phyloP scores from a whole-genome alignment of 2,329 filamentous ascomycete genomes.

The Raffaelea ambrosiae region DNA sequence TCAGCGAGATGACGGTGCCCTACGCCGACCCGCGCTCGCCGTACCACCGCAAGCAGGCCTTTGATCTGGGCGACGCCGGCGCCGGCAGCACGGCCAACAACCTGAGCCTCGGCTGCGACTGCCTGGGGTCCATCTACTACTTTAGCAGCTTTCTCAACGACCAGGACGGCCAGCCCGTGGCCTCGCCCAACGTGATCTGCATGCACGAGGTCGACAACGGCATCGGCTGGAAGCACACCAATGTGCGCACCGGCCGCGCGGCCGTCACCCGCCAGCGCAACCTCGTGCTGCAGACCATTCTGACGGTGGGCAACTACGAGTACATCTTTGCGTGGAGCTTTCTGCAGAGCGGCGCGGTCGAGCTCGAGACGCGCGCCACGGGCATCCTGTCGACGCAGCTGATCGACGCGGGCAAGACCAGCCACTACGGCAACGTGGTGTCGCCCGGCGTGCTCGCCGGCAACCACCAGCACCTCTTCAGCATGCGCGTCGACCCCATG shows the following conservation, averaged over 20 bases:
- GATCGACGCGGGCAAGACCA: conserved; percentile 46
- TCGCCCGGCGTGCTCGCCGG: conserved; percentile 54
- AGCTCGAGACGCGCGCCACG: conserved; percentile 54
- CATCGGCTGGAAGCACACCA: conserved; percentile 63
- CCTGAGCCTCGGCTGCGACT: conserved; percentile 59
- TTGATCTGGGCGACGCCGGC: conserved; percentile 63
- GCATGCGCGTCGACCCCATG: conserved; percentile 53
- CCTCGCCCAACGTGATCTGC: conserved; percentile 48
- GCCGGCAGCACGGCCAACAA: conserved; percentile 61
- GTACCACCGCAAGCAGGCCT: conserved; percentile 62
- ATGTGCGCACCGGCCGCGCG: conserved; percentile 52
- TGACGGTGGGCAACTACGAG: conserved; percentile 64
- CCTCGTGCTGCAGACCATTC: conserved; percentile 59
- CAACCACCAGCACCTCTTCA: conserved; percentile 64
- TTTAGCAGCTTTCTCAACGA: conserved; percentile 49
- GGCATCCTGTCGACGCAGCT: conserved; percentile 55
- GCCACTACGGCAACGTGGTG: conserved; percentile 51
- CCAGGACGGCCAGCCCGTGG: conserved; percentile 40
- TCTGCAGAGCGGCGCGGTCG: conserved; percentile 52
- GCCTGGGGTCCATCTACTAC: conserved; percentile 57
- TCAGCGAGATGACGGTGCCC: conserved; percentile 58
- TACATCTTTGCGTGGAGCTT: conserved; percentile 47
- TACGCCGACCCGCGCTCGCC: conserved; percentile 59
- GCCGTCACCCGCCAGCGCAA: conserved; percentile 51
- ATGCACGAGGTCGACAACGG: conserved; percentile 63